phyloP scores from a whole-genome alignment of 2,329 filamentous ascomycete species.

The Shiraia sp. region DNA sequence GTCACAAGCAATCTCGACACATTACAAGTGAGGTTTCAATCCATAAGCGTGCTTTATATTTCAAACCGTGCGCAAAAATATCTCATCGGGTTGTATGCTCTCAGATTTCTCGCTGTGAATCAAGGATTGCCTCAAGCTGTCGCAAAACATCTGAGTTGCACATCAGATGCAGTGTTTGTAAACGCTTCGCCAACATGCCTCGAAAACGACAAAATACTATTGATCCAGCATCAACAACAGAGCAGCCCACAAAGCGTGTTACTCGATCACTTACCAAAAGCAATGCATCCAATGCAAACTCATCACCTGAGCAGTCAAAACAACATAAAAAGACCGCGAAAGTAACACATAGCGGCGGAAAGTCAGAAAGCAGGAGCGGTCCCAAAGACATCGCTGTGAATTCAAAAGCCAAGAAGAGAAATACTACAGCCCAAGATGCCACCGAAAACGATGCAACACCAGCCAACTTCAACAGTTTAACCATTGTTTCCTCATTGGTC shows the following conservation, averaged over 20 bases:
- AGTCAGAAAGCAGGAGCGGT: too few relatives aligned
- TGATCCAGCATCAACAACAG: neutral
- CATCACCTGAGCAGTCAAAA: neutral
- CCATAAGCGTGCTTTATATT: too few relatives aligned
- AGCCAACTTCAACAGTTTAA: conserved; percentile 3
- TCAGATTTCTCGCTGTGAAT: too few relatives aligned
- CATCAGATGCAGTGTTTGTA: neutral
- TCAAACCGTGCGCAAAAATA: too few relatives aligned
- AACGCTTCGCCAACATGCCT: conserved; percentile 4
- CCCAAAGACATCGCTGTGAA: too few relatives aligned
- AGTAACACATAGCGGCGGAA: too few relatives aligned
- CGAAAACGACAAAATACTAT: conserved; percentile 9
- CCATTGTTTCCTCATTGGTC: conserved; percentile 15
- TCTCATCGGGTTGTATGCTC: too few relatives aligned
- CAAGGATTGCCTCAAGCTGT: too few relatives aligned
- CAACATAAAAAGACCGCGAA: too few relatives aligned
- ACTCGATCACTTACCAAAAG: conserved; percentile 15
- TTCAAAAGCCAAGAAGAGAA: neutral
- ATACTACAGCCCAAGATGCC: neutral
- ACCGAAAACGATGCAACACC: neutral
- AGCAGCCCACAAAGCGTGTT: conserved; percentile 6
- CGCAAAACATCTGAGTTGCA: too few relatives aligned
- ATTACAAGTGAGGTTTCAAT: too few relatives aligned
- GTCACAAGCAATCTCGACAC: neutral
- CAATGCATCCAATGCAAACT: neutral